These are phyloP conservation scores for Boletus tomentosulus DNA, from an alignment of 768 basidiomycete genomes.

Conservation along the genomic window DNA sequence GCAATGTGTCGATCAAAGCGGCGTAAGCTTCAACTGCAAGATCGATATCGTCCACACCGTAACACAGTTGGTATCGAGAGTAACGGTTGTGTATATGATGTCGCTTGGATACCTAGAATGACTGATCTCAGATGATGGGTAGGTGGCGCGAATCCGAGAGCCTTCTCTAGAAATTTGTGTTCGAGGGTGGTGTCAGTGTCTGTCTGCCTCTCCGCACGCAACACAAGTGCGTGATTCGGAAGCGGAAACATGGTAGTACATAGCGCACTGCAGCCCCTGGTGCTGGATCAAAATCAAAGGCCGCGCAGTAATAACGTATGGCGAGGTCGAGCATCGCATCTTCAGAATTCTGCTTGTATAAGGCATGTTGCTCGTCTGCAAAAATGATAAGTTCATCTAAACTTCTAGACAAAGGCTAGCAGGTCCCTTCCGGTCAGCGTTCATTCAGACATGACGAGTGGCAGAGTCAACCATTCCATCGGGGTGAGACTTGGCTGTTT, in stretches of 20 bases:
- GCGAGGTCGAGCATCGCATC: constrained; percentile 4
- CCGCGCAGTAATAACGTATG: constrained; percentile 13
- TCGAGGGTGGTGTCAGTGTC: neutral
- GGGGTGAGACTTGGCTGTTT: no score
- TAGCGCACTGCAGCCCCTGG: constrained; percentile 2
- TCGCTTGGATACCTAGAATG: constrained; percentile 7
- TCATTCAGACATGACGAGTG: neutral
- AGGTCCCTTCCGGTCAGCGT: neutral
- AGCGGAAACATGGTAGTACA: constrained; percentile 10
- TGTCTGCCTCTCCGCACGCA: neutral
- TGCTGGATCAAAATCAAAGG: constrained; percentile 14
- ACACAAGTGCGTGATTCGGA: neutral
- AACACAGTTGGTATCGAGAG: no score
- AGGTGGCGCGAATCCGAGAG: constrained; percentile 1
- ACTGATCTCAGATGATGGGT: constrained; percentile 8
- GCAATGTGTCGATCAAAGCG: no score
- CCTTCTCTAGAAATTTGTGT: constrained; percentile 9
- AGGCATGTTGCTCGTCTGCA: neutral
- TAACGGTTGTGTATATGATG: no score
- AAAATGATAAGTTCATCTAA: neutral
- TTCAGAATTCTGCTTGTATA: neutral
- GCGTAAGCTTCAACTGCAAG: no score
- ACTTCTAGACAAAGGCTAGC: neutral
- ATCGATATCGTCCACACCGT: no score
- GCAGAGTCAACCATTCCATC: neutral